A percentile compares a stretch with the other conserved stretches of the same genome.
Conservation (phyloP, 805 yeast species). For the Nakazawaea sp. region DNA sequence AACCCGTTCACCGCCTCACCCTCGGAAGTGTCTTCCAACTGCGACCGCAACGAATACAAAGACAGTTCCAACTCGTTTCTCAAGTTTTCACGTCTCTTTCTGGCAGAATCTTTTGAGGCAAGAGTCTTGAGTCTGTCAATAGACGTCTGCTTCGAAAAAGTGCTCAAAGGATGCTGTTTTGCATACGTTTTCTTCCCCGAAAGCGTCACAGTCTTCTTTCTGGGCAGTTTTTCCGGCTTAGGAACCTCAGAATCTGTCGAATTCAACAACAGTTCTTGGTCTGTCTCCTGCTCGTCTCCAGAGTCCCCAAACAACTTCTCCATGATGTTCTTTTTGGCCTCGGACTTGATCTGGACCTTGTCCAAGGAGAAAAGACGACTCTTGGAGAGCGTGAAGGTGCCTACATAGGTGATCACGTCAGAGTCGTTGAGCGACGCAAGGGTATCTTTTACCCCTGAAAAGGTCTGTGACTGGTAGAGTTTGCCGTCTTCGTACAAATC, state of each 20-base stretch:
- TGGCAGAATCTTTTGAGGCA: constrained; percentile 47
- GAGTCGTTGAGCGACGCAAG: constrained; percentile 25
- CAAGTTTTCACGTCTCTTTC: constrained; percentile 46
- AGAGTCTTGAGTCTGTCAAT: constrained; percentile 42
- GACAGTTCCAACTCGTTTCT: constrained; percentile 66
- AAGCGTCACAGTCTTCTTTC: constrained; percentile 2
- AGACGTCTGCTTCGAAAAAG: constrained; percentile 38
- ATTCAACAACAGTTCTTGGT: constrained; percentile 12
- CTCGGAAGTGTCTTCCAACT: constrained; percentile 47
- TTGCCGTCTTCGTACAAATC: constrained; percentile 32
- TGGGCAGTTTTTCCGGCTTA: constrained; percentile 12
- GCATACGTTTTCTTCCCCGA: constrained; percentile 16
- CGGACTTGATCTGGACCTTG: constrained; percentile 30
- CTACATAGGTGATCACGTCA: constrained; percentile 25
- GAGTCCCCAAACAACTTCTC: constrained; percentile 11
- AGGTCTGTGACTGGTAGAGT: constrained; percentile 21
- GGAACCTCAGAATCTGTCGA: constrained; percentile 5
- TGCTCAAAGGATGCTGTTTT: constrained; percentile 41
- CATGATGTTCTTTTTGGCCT: constrained; percentile 11
- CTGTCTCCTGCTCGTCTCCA: constrained; percentile 9
- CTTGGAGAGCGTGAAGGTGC: constrained; percentile 36
- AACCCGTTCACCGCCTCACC: constrained; percentile 40
- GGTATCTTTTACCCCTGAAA: constrained; percentile 9
- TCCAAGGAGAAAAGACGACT: constrained; percentile 44
- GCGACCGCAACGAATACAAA: constrained; percentile 63